phyloP scores from a whole-genome alignment of 306 rosid species.

The Delonix regia region DNA sequence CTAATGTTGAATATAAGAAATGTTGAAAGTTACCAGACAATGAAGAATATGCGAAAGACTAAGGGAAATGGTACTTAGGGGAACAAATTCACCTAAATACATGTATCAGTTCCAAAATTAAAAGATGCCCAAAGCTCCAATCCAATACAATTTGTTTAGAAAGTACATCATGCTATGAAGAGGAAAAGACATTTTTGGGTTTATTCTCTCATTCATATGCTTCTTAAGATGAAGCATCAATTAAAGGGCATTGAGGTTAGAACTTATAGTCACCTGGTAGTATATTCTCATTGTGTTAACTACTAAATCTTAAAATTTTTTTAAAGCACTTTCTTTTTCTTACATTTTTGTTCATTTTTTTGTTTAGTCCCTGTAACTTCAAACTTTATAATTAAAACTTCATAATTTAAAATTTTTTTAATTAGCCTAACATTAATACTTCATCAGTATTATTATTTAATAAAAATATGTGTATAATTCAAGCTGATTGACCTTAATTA shows the following conservation, averaged over 20 bases:
- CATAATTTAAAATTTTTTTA: no score
- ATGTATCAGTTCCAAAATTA: constrained; percentile 28
- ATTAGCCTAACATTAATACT: no score
- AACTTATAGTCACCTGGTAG: not conserved
- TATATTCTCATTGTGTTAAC: no score
- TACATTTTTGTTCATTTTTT: not conserved
- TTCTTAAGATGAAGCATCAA: not conserved
- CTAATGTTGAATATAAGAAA: not conserved
- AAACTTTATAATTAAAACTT: no score
- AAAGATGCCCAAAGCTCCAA: not conserved
- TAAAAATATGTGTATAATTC: no score
- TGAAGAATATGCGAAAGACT: not conserved
- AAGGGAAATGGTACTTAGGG: constrained; percentile 34
- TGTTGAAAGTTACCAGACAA: not conserved
- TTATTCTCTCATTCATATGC: not conserved
- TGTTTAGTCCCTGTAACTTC: not conserved
- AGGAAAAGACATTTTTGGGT: not conserved
- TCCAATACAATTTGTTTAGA: not conserved
- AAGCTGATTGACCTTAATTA: no score
- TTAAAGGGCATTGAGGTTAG: not conserved
- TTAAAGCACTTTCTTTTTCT: no score
- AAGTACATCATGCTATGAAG: not conserved
- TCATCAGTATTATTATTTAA: no score
- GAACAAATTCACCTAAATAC: constrained; percentile 32
- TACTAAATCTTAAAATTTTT: not conserved